Percentiles rank a stretch among this genome's conserved stretches.
These are phyloP conservation scores for Ascochyta clinopodiicola DNA, from an alignment of 2,329 filamentous ascomycete species.

Conservation along the genomic window DNA sequence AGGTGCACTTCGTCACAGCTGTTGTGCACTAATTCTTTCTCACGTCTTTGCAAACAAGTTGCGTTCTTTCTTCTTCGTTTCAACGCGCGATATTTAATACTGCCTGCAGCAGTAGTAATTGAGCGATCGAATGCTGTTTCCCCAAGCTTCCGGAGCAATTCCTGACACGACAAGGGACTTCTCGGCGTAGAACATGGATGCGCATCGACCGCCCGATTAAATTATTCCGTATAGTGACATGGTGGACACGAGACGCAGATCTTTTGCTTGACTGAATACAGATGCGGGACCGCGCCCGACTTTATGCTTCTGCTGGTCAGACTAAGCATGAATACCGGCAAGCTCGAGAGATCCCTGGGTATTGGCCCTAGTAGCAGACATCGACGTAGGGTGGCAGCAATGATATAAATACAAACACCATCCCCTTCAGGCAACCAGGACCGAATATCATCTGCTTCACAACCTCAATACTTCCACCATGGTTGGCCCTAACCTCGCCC, in stretches of 20 bases:
- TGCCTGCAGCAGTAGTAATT: too few relatives aligned
- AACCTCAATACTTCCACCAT: conserved; percentile 26
- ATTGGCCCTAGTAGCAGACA: neutral
- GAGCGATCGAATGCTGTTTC: too few relatives aligned
- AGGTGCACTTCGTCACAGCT: neutral
- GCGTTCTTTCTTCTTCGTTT: too few relatives aligned
- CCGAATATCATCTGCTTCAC: neutral
- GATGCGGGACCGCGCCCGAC: neutral
- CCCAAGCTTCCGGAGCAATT: too few relatives aligned
- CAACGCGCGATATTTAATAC: too few relatives aligned
- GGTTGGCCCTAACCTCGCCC: conserved; percentile 11
- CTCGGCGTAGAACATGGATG: neutral
- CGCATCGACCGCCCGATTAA: neutral
- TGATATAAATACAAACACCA: neutral
- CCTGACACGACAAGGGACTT: neutral
- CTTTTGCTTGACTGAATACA: neutral
- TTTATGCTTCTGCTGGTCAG: neutral
- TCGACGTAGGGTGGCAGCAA: neutral
- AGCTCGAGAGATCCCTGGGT: neutral
- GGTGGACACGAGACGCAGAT: neutral
- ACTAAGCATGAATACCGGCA: neutral
- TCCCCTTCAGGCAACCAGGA: neutral
- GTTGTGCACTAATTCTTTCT: neutral
- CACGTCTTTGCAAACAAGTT: neutral
- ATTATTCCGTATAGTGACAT: neutral